These are phyloP conservation scores for Hygrophoropsis aurantiaca DNA, from an alignment of 768 basidiomycete species.

Conservation along the genomic window DNA sequence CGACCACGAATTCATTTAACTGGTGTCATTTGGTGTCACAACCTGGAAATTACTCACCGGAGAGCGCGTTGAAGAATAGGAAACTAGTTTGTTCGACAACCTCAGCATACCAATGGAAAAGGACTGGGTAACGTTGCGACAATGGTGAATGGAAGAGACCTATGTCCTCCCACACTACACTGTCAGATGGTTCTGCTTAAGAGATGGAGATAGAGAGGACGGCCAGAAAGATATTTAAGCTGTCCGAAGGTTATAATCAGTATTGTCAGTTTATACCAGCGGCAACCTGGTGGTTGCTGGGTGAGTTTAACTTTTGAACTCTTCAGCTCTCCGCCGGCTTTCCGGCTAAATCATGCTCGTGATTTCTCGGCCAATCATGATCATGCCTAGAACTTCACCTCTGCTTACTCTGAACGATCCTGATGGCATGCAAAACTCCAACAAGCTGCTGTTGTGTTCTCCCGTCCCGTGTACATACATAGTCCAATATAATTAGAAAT, in stretches of 20 bases:
- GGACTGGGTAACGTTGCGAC: slow-evolving; percentile 1
- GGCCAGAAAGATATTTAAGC: neutral
- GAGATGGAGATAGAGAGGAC: slow-evolving; percentile 16
- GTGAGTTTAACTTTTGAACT: neutral
- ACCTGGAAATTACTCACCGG: slow-evolving; percentile 11
- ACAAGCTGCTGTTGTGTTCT: neutral
- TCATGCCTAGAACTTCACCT: neutral
- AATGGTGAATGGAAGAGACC: slow-evolving; percentile 1
- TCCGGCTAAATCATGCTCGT: slow-evolving; percentile 5
- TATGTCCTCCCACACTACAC: slow-evolving; percentile 7
- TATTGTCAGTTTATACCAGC: neutral
- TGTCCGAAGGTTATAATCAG: slow-evolving; percentile 1
- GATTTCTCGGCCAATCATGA: neutral
- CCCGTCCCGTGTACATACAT: slow-evolving; percentile 1
- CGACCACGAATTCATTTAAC: neutral
- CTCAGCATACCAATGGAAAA: slow-evolving; percentile 14
- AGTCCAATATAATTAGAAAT: neutral
- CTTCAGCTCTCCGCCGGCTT: slow-evolving; percentile 2
- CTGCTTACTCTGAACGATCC: neutral
- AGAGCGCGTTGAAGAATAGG: slow-evolving; percentile 14
- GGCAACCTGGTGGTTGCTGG: too few species aligned
- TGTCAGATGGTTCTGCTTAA: slow-evolving; percentile 6
- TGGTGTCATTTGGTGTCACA: neutral
- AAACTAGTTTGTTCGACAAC: slow-evolving; percentile 13
- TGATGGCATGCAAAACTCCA: neutral